Base-by-base conservation (phyloP, 1,284 basidiomycete genomes). In the Porodaedalea pini region DNA sequence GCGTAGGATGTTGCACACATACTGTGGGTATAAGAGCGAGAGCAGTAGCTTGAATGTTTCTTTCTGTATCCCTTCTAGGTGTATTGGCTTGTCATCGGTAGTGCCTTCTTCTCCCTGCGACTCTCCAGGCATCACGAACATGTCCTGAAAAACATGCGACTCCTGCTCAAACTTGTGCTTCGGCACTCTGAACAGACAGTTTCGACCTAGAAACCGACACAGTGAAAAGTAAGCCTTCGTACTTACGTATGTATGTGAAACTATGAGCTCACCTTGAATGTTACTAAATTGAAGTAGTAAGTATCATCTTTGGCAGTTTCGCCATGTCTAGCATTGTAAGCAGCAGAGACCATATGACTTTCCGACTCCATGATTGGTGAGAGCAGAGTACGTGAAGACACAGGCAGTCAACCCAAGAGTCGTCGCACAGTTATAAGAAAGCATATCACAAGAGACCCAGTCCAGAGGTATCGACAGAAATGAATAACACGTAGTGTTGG, bases 151-250 rank as follows among this genome's bases (percentile, higher is more conserved):
- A 3, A 50, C 44, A 7, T 47, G 31, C 1, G 51, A 58, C 29
- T 58, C 25, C 31, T 58, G 25, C 29, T 44, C 31, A 29, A 41
- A 32, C 13, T 48, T 17, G 31, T 39, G 25, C 15, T 27, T 36
- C 7, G 43, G 32, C 23, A 48, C 44, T 27, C 37, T 32, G 45
- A 48, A 55, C 34, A 55, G 25, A 21, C 25, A 39, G 21, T 48
- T 32, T 47, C 54, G n/a, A 48, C 54, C 54, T 55, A 13, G 23
- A 27, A n/a, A n/a, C n/a, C n/a, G n/a, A n/a, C n/a, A n/a, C n/a
- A n/a, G n/a, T n/a, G n/a, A n/a, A n/a, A n/a, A n/a, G n/a, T n/a
- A n/a, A 39, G 23, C 4, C 3, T 4, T 40, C 17, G 4, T 41
- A 34, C n/a, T 27, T 13, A n/a, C n/a, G n/a, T n/a, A n/a, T n/a